A percentile compares a stretch with the other conserved stretches of the same genome.
phyloP scores from a whole-genome alignment of 768 basidiomycete species.

The Paxillus rubicundulus region DNA sequence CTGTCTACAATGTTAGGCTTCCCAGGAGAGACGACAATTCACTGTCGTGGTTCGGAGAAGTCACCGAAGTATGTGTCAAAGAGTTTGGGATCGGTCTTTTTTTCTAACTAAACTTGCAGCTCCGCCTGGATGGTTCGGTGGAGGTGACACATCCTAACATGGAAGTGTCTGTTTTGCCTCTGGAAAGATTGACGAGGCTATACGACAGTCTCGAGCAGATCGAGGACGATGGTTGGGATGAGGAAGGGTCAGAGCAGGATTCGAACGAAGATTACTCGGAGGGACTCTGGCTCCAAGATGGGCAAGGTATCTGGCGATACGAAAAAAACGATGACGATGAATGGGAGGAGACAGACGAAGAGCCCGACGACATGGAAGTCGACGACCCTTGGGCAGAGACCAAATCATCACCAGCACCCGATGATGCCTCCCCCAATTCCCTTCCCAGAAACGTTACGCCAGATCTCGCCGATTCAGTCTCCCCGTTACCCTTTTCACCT shows the following conservation, averaged over 20 bases:
- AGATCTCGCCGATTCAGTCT: slow-evolving; percentile 21
- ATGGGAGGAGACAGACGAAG: slow-evolving; percentile 40
- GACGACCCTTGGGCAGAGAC: slow-evolving; percentile 30
- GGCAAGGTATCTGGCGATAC: slow-evolving; percentile 34
- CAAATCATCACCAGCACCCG: slow-evolving; percentile 14
- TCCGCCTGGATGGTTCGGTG: slow-evolving; percentile 71
- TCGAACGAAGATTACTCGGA: slow-evolving; percentile 44
- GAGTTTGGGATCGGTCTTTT: slow-evolving; percentile 6
- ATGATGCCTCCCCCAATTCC: slow-evolving; percentile 17
- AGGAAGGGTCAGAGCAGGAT: slow-evolving; percentile 30
- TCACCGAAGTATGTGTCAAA: slow-evolving; percentile 54
- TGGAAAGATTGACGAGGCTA: slow-evolving; percentile 70
- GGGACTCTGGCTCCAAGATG: slow-evolving; percentile 43
- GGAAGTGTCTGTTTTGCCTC: slow-evolving; percentile 46
- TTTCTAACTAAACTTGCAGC: slow-evolving; percentile 37
- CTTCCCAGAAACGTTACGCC: slow-evolving; percentile 14
- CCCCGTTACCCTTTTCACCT: slow-evolving; percentile 27
- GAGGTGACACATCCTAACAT: slow-evolving; percentile 70
- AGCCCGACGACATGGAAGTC: slow-evolving; percentile 38
- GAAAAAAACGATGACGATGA: slow-evolving; percentile 34
- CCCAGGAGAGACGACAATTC: slow-evolving; percentile 39
- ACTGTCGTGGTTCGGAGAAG: slow-evolving; percentile 85
- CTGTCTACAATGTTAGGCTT: slow-evolving; percentile 43
- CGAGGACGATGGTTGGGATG: slow-evolving; percentile 63
- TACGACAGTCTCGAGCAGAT: slow-evolving; percentile 82